phyloP scores from a whole-genome alignment of 306 rosid species.

The Lathyrus aphaca region DNA sequence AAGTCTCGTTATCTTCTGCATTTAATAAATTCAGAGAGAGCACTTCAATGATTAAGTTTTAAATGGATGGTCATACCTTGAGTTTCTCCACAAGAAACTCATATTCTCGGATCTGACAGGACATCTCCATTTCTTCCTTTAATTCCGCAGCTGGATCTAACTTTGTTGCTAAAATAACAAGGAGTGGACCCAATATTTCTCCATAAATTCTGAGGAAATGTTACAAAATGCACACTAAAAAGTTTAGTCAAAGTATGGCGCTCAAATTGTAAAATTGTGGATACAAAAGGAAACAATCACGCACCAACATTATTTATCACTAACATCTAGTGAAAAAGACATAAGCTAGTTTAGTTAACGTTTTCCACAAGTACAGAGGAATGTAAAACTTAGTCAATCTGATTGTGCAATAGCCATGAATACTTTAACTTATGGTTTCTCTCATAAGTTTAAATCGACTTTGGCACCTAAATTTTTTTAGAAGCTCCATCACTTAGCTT shows the following conservation, averaged over 20 bases:
- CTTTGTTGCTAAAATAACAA: constrained; percentile 50
- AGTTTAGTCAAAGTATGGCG: constrained; percentile 7
- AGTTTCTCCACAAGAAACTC: constrained; percentile 76
- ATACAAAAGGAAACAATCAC: constrained; percentile 4
- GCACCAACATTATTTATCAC: constrained; percentile 18
- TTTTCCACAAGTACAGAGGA: not conserved
- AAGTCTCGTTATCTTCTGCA: constrained; percentile 10
- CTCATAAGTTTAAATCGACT: not conserved
- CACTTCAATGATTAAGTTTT: constrained; percentile 28
- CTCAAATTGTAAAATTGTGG: constrained; percentile 35
- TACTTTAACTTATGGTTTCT: not conserved
- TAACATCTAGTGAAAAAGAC: not conserved
- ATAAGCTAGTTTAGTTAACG: not conserved
- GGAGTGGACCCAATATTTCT: constrained; percentile 54
- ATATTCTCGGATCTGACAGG: constrained; percentile 60
- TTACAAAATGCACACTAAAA: constrained; percentile 7
- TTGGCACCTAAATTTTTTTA: not conserved
- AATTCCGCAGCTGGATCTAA: constrained; percentile 47
- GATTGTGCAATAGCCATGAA: not conserved
- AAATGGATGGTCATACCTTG: constrained; percentile 54
- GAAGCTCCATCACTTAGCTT: not conserved
- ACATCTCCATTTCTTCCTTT: constrained; percentile 51
- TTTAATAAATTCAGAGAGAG: constrained; percentile 28
- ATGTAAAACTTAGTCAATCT: too few relatives aligned
- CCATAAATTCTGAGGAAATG: constrained; percentile 56